Base-by-base conservation (phyloP, 106 monocot species). In the Ottelia alismoides region DNA sequence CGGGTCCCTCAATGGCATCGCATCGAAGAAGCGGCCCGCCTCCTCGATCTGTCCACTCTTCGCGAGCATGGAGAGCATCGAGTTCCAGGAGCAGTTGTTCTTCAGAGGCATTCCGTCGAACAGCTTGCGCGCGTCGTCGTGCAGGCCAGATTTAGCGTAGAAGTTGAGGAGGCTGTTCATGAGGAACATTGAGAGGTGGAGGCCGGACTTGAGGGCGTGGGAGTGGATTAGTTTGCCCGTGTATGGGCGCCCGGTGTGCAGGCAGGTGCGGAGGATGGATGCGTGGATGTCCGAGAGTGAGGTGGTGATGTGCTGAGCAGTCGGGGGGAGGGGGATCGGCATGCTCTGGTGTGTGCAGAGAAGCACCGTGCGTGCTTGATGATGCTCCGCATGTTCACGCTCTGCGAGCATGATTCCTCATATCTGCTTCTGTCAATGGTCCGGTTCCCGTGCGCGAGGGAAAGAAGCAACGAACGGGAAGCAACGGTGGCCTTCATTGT, bases 81-180 rank as follows among this genome's bases (percentile, higher is more conserved):
- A 68, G 52, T 96, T 96, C 89, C 89, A 89, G 4, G 96, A 69
- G 72, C 82, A 78, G 3, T 79, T 53, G 57, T 85, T 81, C 61
- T 25, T 75, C 0, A 35, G 11, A 19, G 78, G 81, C 80, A 86
- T 86, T 57, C 79, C 84, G 24, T 78, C 71, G 55, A 96, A 96
- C 30, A 96, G 44, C 16, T 47, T 57, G 20, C 23, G 30, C 18
- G 88, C 96, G n/a, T 84, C 69, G 12, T 31, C 45, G n/a, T 55
- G 61, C 5, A 59, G 44, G 0, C 58, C 47, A 19, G 50, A 17
- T 45, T 76, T 81, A 19, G 73, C 58, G 57, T 88, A 88, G 53
- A 76, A 65, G 49, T 67, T 88, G 70, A 96, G 71, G 71, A 96
- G 67, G 25, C 81, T 88, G 84, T 88, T 96, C 56, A 74, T 25